Evolutionary conservation across 2,329 filamentous ascomycete genomes (phyloP).

Genomic region (Monilinia vaccinii-corymbosi): DNA sequence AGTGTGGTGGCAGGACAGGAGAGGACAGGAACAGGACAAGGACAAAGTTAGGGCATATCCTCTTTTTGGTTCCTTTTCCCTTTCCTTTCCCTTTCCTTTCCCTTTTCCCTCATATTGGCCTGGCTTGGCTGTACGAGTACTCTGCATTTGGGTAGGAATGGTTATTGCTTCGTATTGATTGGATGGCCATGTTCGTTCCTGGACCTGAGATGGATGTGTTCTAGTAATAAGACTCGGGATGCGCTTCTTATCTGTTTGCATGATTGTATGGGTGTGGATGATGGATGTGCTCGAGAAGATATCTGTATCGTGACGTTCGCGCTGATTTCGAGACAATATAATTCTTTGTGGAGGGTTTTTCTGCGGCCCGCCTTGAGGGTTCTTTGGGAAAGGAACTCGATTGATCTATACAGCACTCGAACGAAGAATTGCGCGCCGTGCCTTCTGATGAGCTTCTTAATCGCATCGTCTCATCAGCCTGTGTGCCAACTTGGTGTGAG

Average conservation of each 20-base stretch:
- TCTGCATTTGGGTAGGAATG: not conserved
- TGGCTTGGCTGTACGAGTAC: too few relatives aligned
- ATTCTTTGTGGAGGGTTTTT: not conserved
- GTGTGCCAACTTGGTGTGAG: slow-evolving; percentile 2
- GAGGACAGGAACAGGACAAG: too few relatives aligned
- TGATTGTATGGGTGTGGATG: too few relatives aligned
- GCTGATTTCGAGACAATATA: slow-evolving; percentile 3
- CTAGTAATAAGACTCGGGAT: not conserved
- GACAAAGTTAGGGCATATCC: too few relatives aligned
- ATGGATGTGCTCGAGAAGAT: too few relatives aligned
- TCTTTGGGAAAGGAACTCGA: not conserved
- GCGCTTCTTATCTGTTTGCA: too few relatives aligned
- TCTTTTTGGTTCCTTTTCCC: too few relatives aligned
- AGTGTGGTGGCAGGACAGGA: too few relatives aligned
- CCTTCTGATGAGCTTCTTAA: slow-evolving; percentile 2
- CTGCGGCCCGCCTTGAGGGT: too few relatives aligned
- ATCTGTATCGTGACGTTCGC: not conserved
- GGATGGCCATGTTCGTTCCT: not conserved
- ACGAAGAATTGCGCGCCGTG: slow-evolving; percentile 4
- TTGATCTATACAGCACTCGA: not conserved
- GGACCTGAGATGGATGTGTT: not conserved
- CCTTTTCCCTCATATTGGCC: too few relatives aligned
- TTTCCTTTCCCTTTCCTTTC: too few relatives aligned
- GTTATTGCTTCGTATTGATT: not conserved
- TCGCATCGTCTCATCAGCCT: slow-evolving; percentile 1